A percentile compares a stretch with the other conserved stretches of the same genome.
phyloP scores from a whole-genome alignment of 192 early-diverging fungal genomes.

The Rhizophagus prolifer region DNA sequence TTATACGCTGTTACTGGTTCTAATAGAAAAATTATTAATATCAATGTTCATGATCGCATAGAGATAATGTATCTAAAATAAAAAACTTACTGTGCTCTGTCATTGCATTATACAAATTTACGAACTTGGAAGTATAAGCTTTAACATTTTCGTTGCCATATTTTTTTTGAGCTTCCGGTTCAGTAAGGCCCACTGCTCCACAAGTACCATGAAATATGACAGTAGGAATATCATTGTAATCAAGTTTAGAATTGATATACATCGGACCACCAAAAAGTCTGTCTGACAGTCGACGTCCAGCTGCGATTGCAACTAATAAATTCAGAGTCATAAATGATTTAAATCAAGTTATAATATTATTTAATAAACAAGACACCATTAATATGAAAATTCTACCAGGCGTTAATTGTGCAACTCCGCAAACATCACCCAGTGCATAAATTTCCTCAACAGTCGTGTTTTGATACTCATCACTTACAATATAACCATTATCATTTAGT shows the following conservation, averaged over 20 bases:
- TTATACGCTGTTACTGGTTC: conserved; percentile 91
- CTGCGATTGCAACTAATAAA: conserved; percentile 84
- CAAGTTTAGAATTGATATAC: conserved; percentile 76
- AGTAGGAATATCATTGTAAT: conserved; percentile 92
- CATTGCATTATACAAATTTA: conserved; percentile 88
- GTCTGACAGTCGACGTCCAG: conserved; percentile 85
- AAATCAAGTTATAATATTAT: neutral
- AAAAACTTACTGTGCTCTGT: conserved; percentile 61
- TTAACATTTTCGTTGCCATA: conserved; percentile 81
- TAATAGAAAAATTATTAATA: neutral
- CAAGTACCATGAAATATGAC: conserved; percentile 94
- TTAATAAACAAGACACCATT: neutral
- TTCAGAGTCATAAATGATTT: neutral
- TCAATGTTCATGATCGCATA: neutral
- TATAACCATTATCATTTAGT: conserved; percentile 66
- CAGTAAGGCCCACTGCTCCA: conserved; percentile 89
- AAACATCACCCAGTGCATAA: conserved; percentile 93
- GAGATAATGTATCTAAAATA: neutral
- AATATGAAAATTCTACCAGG: conserved; percentile 55
- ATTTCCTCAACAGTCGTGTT: conserved; percentile 69
- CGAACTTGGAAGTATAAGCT: conserved; percentile 84
- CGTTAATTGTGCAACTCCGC: conserved; percentile 88
- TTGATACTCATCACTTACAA: conserved; percentile 86
- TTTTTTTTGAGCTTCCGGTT: conserved; percentile 71
- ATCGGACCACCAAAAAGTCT: conserved; percentile 83